Evolutionary conservation across 148 eudicot genomes (phyloP).

Genomic region (Fagopyrum esculentum): DNA sequence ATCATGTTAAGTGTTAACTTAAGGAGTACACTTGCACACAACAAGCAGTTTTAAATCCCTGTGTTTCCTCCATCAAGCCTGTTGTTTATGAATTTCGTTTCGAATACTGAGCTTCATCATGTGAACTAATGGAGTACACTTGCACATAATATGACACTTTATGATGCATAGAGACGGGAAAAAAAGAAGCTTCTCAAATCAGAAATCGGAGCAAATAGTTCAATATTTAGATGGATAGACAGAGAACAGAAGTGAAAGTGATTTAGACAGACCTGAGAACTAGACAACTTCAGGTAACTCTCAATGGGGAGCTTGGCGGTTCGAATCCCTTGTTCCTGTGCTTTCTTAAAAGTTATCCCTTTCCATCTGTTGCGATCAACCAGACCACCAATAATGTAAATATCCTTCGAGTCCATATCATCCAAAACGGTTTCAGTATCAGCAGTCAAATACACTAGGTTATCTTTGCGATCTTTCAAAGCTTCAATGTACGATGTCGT

Average conservation of each 20-base stretch:
- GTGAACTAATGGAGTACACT: neutral
- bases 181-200: neutral
- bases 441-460: slow-evolving; percentile 80
- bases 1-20: too few species aligned
- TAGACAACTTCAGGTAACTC: slow-evolving; percentile 75
- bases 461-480: slow-evolving; percentile 61
- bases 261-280: slow-evolving; percentile 63
- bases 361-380: slow-evolving; percentile 96
- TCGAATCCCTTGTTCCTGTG: slow-evolving; percentile 79
- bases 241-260: neutral
- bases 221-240: neutral
- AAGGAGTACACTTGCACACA: too few species aligned
- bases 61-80: too few species aligned
- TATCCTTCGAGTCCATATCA: slow-evolving; percentile 57
- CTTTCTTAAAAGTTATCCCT: slow-evolving; percentile 89
- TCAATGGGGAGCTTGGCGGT: slow-evolving; percentile 90
- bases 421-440: slow-evolving; percentile 72
- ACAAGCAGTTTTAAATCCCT: too few species aligned
- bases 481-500: slow-evolving; percentile 58
- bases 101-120: too few species aligned
- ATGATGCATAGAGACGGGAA: neutral
- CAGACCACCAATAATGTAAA: slow-evolving; percentile 87
- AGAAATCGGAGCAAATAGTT: slow-evolving; percentile 5
- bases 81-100: too few species aligned
- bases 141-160: neutral